Evolutionary conservation across 108 stramenopile genomes (phyloP), one percentile per base, ranked within the genome.

Genomic region (Conticribra guillardii): DNA sequence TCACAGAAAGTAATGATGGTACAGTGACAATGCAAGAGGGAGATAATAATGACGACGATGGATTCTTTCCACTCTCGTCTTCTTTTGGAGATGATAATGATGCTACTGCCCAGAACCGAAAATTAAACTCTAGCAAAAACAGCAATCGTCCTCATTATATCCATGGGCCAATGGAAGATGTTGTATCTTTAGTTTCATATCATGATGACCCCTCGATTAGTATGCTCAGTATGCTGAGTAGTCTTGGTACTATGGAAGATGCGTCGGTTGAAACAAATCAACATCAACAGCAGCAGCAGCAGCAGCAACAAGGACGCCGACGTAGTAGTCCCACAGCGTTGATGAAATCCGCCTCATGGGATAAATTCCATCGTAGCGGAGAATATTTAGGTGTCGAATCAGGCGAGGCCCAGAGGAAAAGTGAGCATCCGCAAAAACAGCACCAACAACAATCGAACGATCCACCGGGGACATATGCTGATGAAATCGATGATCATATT

Each of bases 191-290:
- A 1, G 62, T 64, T 56, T 72, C 71, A 2, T 72, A 48, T 27
- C 61, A 72, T 22, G 71, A 72, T 53, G 71, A 72, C 21, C 71
- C 71, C 19, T 61, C 59, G 14, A 53, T 72, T 11, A 52, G 41
- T 29, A 71, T 71, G 70, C 24, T 62, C 28, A 60, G 46, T 21
- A 71, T 71, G 70, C 24, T 62, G 47, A 60, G 46, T 21, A 72
- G 71, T 54, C 59, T 72, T 1, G 71, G 49, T 3, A 26, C 21
- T 24, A 72, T 46, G 45, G 61, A 72, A 32, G 71, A 72, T 47
- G 54, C 71, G 16, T 22, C 30, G 22, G 34, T 54, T 15, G 48
- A 53, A 60, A 61, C 52, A 0, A 31, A 61, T 2, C 31, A 59
- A 16, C 23, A 51, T 26, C 28, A 22, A 28, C 48, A 60, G 22